Conservation (phyloP, 495 filamentous ascomycete genomes). For the Neurospora pannonica region DNA sequence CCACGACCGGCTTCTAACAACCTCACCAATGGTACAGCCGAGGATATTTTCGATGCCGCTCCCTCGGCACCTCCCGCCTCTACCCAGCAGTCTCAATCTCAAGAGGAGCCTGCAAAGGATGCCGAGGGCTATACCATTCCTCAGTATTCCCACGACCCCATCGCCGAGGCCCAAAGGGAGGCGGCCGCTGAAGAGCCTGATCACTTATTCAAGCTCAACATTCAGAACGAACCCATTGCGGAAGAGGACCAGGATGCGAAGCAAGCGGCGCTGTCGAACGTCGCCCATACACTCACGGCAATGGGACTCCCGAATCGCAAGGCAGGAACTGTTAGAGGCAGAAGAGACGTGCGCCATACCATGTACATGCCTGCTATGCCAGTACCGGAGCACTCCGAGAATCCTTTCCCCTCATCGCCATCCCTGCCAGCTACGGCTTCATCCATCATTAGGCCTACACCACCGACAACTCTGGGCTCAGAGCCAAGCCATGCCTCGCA, state of each 20-base stretch:
- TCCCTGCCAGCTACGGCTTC: slow-evolving; percentile 26
- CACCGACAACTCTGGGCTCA: slow-evolving; percentile 36
- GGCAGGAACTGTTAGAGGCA: slow-evolving; percentile 71
- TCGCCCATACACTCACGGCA: slow-evolving; percentile 68
- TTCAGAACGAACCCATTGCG: slow-evolving; percentile 82
- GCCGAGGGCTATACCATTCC: slow-evolving; percentile 63
- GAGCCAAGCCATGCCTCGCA: slow-evolving; percentile 49
- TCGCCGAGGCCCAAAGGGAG: slow-evolving; percentile 73
- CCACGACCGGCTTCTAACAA: slow-evolving; percentile 19
- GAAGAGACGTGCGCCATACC: slow-evolving; percentile 84
- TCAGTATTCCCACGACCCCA: slow-evolving; percentile 61
- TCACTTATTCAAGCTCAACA: slow-evolving; percentile 81
- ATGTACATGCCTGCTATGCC: slow-evolving; percentile 57
- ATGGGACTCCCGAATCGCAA: slow-evolving; percentile 54
- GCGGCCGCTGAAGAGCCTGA: slow-evolving; percentile 55
- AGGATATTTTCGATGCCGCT: slow-evolving; percentile 35
- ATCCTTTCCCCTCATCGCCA: slow-evolving; percentile 38
- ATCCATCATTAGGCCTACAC: slow-evolving; percentile 28
- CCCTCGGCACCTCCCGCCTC: slow-evolving; percentile 39
- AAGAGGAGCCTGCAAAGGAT: slow-evolving; percentile 37
- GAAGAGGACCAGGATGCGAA: slow-evolving; percentile 87
- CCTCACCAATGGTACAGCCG: slow-evolving; percentile 28
- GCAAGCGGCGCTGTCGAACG: slow-evolving; percentile 72
- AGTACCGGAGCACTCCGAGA: slow-evolving; percentile 30
- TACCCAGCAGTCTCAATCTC: slow-evolving; percentile 18